These are phyloP conservation scores for Hericium coralloides DNA, from an alignment of 768 basidiomycete genomes.

Conservation along the genomic window DNA sequence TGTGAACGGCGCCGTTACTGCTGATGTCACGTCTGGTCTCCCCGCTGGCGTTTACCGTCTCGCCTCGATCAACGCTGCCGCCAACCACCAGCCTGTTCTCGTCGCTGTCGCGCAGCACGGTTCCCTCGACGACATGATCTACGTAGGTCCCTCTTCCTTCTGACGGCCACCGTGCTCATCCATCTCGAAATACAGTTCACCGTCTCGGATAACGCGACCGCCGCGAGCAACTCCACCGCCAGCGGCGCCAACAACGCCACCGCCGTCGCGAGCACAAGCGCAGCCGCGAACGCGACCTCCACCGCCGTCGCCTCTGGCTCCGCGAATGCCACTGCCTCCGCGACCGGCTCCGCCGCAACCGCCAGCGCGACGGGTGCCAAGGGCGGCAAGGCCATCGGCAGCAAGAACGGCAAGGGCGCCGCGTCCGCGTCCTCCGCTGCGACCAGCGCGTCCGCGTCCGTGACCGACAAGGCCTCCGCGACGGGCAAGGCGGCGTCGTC, in stretches of 20 bases:
- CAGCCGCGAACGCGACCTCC: not conserved
- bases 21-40: conserved; percentile 33
- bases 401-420: not conserved
- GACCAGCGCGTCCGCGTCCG: not conserved
- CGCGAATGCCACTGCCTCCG: not conserved
- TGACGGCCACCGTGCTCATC: not conserved
- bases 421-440: not conserved
- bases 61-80: conserved; percentile 34
- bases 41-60: conserved; percentile 33
- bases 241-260: not conserved
- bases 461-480: not conserved
- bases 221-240: not conserved
- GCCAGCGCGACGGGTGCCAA: not conserved
- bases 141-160: conserved; percentile 19
- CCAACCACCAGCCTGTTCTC: conserved; percentile 34
- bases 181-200: not conserved
- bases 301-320: not conserved
- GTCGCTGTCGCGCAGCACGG: conserved; percentile 36
- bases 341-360: not conserved
- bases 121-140: conserved; percentile 30
- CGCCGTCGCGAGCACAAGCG: not conserved
- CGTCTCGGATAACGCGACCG: conserved; percentile 19
- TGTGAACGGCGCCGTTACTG: conserved; percentile 30
- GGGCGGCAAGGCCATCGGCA: not conserved
- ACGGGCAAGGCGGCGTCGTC: not conserved